phyloP scores from a whole-genome alignment of 2,329 filamentous ascomycete species.

The Arthrinium phaeospermum region DNA sequence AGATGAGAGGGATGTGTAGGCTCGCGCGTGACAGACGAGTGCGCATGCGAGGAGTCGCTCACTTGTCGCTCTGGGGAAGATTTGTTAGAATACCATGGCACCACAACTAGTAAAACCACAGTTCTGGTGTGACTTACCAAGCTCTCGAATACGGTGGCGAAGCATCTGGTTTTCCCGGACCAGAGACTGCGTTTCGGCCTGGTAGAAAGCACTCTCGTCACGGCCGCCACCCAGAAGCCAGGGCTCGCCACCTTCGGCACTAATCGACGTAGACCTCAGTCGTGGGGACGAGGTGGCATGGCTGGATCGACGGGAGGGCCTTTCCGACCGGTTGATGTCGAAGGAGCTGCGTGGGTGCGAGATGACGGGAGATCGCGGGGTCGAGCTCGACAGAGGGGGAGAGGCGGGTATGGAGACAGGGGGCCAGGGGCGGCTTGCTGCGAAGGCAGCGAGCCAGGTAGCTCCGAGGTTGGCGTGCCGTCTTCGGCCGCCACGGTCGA shows the following conservation, averaged over 20 bases:
- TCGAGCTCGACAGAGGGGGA: conserved; percentile 43
- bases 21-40: conserved; percentile 47
- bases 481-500: conserved; percentile 56
- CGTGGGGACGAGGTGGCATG: conserved; percentile 60
- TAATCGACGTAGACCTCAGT: conserved; percentile 63
- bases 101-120: background rate
- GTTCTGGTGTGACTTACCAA: conserved; percentile 55
- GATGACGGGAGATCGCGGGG: conserved; percentile 56
- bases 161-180: conserved; percentile 85
- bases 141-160: conserved; percentile 72
- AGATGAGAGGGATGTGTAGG: conserved; percentile 56
- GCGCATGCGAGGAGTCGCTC: conserved; percentile 46
- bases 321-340: conserved; percentile 62
- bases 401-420: conserved; percentile 34
- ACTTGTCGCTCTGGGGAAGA: conserved; percentile 55
- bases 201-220: conserved; percentile 80
- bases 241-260: conserved; percentile 62
- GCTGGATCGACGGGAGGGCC: conserved; percentile 65
- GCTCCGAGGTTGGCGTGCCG: conserved; percentile 51
- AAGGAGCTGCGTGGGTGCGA: conserved; percentile 62
- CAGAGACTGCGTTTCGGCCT: conserved; percentile 80
- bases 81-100: conserved; percentile 8
- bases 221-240: conserved; percentile 67
- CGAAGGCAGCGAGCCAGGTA: conserved; percentile 43
- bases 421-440: conserved; percentile 27